Percentiles rank a stretch among this genome's conserved stretches.
phyloP scores from a whole-genome alignment of 306 rosid genomes.

The Lathyrus oleraceus region DNA sequence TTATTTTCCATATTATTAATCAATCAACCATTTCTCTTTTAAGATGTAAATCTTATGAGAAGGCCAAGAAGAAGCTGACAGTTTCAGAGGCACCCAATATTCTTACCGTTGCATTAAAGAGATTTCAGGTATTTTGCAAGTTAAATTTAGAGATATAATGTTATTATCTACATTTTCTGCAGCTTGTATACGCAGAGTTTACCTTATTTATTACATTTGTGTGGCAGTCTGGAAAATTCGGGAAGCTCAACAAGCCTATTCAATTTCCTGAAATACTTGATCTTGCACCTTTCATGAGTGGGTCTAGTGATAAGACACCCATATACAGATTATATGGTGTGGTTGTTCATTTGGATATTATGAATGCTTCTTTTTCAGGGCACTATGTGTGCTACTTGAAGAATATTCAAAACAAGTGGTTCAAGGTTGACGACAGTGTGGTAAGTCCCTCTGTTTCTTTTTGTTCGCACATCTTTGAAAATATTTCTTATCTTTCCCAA shows the following conservation, averaged over 20 bases:
- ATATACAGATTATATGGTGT: conserved; percentile 84
- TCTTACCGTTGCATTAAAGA: conserved; percentile 91
- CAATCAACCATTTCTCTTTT: conserved; percentile 31
- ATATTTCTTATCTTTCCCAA: neutral
- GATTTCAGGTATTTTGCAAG: conserved; percentile 75
- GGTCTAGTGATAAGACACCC: conserved; percentile 88
- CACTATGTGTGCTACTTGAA: conserved; percentile 94
- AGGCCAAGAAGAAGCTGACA: conserved; percentile 94
- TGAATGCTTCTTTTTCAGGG: conserved; percentile 97
- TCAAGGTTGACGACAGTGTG: conserved; percentile 91
- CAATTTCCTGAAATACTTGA: conserved; percentile 79
- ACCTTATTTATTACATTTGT: conserved; percentile 16
- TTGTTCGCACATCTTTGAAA: conserved; percentile 21
- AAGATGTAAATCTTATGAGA: conserved; percentile 91
- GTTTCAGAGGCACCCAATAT: conserved; percentile 91
- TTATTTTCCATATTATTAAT: conserved; percentile 29
- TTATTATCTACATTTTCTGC: conserved; percentile 12
- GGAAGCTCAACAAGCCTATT: conserved; percentile 93
- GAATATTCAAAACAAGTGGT: conserved; percentile 89
- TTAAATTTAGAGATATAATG: conserved; percentile 22
- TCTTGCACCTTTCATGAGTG: conserved; percentile 86
- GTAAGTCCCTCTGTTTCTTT: conserved; percentile 49
- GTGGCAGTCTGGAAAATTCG: conserved; percentile 90
- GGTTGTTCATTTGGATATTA: conserved; percentile 87
- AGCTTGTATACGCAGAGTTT: conserved; percentile 10